phyloP scores from a whole-genome alignment of 2,329 filamentous ascomycete genomes.

The Botrytis tulipae region DNA sequence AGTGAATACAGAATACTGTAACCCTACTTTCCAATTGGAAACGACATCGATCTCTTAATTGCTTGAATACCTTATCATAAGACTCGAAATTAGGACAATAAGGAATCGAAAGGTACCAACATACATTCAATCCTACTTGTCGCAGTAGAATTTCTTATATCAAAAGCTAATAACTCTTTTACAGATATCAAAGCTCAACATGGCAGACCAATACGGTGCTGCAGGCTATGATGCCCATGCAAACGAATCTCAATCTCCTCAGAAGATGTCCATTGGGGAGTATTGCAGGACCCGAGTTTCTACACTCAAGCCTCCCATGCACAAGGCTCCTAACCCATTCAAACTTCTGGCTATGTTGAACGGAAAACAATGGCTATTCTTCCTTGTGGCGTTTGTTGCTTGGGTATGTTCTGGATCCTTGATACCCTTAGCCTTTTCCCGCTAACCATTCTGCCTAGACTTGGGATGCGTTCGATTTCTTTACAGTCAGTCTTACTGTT shows the following conservation, averaged over 20 bases:
- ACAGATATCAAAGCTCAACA: not conserved
- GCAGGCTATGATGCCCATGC: not conserved
- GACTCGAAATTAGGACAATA: not conserved
- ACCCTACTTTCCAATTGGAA: not conserved
- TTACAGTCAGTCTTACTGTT: conserved; percentile 76
- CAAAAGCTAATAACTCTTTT: not conserved
- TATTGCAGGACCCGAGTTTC: conserved; percentile 54
- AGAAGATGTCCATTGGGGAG: conserved; percentile 27
- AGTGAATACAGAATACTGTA: not conserved
- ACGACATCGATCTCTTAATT: not conserved
- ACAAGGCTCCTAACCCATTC: conserved; percentile 68
- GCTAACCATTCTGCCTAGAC: conserved; percentile 41
- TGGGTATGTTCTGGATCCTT: conserved; percentile 48
- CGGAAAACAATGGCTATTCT: conserved; percentile 69
- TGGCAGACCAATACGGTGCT: not conserved
- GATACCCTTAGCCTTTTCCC: not conserved
- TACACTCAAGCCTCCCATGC: conserved; percentile 57
- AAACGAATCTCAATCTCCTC: conserved; percentile 29
- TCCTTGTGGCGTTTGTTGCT: conserved; percentile 69
- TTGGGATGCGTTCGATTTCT: conserved; percentile 81
- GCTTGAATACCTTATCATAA: not conserved
- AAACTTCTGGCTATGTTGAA: conserved; percentile 63
- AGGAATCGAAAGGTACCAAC: not conserved
- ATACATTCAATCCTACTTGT: not conserved
- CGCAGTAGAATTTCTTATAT: too few relatives aligned